Conservation (phyloP, 1,284 basidiomycete genomes). For the Neolentinus lepideus region DNA sequence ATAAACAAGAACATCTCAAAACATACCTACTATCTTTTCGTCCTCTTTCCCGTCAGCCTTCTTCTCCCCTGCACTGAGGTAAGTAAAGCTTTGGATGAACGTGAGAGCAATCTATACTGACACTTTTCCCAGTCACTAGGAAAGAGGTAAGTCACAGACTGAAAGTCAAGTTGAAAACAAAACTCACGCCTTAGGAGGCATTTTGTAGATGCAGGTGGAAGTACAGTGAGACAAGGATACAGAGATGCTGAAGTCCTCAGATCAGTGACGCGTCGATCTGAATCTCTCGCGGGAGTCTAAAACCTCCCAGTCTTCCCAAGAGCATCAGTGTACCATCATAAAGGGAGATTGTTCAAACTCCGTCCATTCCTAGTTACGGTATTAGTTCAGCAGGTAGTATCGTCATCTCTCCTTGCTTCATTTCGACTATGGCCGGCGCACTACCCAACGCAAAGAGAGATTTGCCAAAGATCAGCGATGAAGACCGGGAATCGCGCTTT, state of each 20-base stretch:
- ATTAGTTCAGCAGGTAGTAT: background rate
- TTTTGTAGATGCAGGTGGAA: slow-evolving; percentile 23
- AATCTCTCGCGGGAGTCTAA: background rate
- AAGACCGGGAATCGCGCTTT: slow-evolving; percentile 84
- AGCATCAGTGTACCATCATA: too few relatives aligned
- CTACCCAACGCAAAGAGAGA: slow-evolving; percentile 85
- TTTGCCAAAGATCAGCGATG: slow-evolving; percentile 82
- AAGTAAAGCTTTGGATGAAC: slow-evolving; percentile 1
- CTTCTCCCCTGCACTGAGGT: slow-evolving; percentile 59
- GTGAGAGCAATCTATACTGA: slow-evolving; percentile 30
- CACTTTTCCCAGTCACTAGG: slow-evolving; percentile 97
- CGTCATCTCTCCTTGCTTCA: slow-evolving; percentile 3
- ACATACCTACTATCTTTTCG: slow-evolving; percentile 86
- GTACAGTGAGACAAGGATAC: background rate
- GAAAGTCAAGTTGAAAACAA: slow-evolving; percentile 4
- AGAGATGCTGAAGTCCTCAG: background rate
- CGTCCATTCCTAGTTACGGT: background rate
- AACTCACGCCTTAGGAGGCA: slow-evolving; percentile 81
- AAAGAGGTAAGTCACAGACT: slow-evolving; percentile 6
- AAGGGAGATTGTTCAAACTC: too few relatives aligned
- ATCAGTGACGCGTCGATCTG: slow-evolving; percentile 22
- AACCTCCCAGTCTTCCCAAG: too few relatives aligned
- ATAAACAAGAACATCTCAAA: background rate
- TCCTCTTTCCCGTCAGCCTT: slow-evolving; percentile 77
- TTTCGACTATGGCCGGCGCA: slow-evolving; percentile 75